Conservation (phyloP, 805 yeast species). For the Kodamaea sagamina region DNA sequence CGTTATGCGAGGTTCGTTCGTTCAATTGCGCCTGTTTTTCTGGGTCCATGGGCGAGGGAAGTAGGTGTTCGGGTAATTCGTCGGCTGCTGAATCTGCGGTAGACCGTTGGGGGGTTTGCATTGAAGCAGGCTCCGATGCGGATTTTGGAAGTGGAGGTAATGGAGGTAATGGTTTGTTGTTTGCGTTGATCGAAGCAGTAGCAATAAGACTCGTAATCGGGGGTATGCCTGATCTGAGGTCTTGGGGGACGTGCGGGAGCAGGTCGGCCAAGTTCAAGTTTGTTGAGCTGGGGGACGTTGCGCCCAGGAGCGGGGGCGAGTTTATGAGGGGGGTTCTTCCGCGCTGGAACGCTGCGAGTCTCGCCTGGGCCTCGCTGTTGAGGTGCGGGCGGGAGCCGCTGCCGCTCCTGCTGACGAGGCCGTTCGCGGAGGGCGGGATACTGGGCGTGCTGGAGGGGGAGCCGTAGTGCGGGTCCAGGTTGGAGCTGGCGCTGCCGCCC, state of each 20-base stretch:
- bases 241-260: background rate
- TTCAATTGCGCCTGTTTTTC: background rate
- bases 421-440: background rate
- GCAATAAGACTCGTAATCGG: background rate
- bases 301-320: slow-evolving; percentile 17
- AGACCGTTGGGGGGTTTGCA: background rate
- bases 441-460: background rate
- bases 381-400: slow-evolving; percentile 13
- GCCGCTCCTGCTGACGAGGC: slow-evolving; percentile 4
- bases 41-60: slow-evolving; percentile 9
- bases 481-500: slow-evolving; percentile 1
- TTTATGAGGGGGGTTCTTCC: slow-evolving; percentile 47
- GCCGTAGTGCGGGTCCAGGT: slow-evolving; percentile 1
- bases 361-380: slow-evolving; percentile 77
- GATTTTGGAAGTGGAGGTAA: slow-evolving; percentile 19
- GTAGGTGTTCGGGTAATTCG: slow-evolving; percentile 7
- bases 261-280: slow-evolving; percentile 1
- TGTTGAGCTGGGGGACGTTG: slow-evolving; percentile 12
- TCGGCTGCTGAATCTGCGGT: background rate
- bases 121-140: background rate
- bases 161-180: slow-evolving; percentile 30
- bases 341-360: slow-evolving; percentile 84
- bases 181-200: background rate
- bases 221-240: background rate
- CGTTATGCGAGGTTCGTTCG: background rate